Evolutionary conservation across 106 monocot species (phyloP).

Genomic region (Dendrobium officinale): DNA sequence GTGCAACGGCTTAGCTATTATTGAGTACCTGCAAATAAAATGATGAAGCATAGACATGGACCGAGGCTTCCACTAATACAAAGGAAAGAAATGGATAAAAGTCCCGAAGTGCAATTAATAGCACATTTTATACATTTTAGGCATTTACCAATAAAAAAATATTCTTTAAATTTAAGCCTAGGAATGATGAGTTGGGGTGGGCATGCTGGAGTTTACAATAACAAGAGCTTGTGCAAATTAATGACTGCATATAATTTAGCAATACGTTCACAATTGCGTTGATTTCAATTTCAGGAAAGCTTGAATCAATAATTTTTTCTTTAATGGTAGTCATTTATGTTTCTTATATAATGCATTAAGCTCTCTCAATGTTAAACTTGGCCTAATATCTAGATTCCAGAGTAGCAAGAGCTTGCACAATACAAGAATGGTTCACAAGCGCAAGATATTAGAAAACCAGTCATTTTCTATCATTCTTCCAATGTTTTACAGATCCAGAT

Average conservation of each 20-base stretch:
- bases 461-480: no score
- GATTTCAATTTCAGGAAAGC: no score
- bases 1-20: neutral
- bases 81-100: neutral
- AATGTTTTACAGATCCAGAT: no score
- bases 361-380: no score
- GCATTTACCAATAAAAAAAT: neutral
- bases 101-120: neutral
- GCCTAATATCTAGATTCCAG: no score
- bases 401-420: no score
- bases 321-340: no score
- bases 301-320: no score
- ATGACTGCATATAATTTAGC: neutral
- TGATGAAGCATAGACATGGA: neutral
- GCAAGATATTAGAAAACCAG: no score
- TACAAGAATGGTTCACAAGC: no score
- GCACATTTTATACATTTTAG: slow-evolving; percentile 2
- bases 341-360: no score
- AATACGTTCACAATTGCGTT: neutral
- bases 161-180: neutral
- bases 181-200: neutral
- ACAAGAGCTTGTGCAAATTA: neutral
- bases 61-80: neutral
- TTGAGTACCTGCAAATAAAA: neutral
- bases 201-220: neutral